Base-by-base conservation (phyloP, 2,329 filamentous ascomycete species). In the Thelonectria olida region DNA sequence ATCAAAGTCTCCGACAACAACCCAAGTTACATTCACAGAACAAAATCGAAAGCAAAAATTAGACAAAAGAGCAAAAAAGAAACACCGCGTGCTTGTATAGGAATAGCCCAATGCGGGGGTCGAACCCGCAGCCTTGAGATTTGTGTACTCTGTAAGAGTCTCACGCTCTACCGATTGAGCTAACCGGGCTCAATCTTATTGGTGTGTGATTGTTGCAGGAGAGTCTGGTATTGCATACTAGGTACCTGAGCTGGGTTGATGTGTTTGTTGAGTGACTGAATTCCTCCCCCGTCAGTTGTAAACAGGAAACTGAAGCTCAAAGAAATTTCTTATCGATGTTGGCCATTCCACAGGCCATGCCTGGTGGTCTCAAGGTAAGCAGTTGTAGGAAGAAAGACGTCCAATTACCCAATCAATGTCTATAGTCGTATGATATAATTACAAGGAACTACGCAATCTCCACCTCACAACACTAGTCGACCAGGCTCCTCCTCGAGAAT, bases 401-500 rank as follows among this genome's bases (percentile, higher is more conserved):
- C 45, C 53, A 58, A 62, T 62, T 62, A 62, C 50, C 50, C 44
- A 44, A 39, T 47, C 65, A 71, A 61, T 64, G 67, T 72, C 69
- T 72, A 72, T 67, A 66, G 53, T 58, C 61, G 50, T 56, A 57
- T 61, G 68, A 65, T 75, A 74, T 70, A 65, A 67, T 71, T 76
- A 75, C 74, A 74, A 63, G 61, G 63, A 68, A 69, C 60, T 59
- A 67, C 63, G 55, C 22, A 19, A 25, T 50, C 66, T 59, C 51
- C 61, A 61, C 45, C 55, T 83, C 77, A 89, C 74, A 89, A 72
- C 48, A 96, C 87, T 72, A 97, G 79, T 71, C 89, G 85, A 31
- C 89, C 92, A 13, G 93, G 92, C 78, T 96, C 91, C 66, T 87
- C 84, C 79, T 96, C 92, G 68, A 99, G 78, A 23, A 95, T 89